Conservation (phyloP, 768 basidiomycete genomes). For the Vararia minispora region DNA sequence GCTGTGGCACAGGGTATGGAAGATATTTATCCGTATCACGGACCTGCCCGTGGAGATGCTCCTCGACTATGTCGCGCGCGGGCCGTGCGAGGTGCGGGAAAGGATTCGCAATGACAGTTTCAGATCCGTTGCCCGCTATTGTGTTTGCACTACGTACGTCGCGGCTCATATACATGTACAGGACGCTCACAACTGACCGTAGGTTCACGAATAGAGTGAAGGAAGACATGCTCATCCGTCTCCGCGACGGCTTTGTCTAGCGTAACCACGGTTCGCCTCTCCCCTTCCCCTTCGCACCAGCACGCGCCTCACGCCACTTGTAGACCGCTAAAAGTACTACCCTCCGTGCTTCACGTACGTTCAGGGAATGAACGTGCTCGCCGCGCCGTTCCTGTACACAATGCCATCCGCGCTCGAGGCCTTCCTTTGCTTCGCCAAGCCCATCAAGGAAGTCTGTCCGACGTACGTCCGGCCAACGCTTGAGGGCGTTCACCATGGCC, state of each 20-base stretch:
- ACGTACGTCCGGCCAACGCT: constrained; percentile 91
- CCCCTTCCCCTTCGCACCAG: background rate
- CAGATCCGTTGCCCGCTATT: constrained; percentile 36
- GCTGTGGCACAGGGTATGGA: constrained; percentile 85
- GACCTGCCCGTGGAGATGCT: constrained; percentile 62
- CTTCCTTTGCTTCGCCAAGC: constrained; percentile 89
- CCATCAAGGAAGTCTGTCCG: constrained; percentile 89
- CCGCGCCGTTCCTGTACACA: constrained; percentile 92
- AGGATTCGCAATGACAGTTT: constrained; percentile 96
- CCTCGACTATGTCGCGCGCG: constrained; percentile 63
- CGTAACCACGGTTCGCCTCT: constrained; percentile 58
- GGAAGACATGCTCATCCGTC: constrained; percentile 89
- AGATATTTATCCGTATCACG: constrained; percentile 74
- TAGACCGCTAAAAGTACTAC: too few relatives aligned
- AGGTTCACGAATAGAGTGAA: constrained; percentile 95
- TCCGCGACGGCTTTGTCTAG: constrained; percentile 96
- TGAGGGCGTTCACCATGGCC: constrained; percentile 88
- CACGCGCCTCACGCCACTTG: too few relatives aligned
- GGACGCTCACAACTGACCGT: constrained; percentile 90
- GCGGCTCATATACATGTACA: constrained; percentile 16
- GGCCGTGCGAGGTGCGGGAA: constrained; percentile 75
- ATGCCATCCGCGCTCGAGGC: constrained; percentile 96
- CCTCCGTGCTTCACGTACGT: constrained; percentile 70
- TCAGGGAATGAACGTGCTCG: constrained; percentile 97
- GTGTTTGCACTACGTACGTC: too few relatives aligned